These are phyloP conservation scores for Leccinum variicolor DNA, from an alignment of 768 basidiomycete genomes.

Conservation along the genomic window DNA sequence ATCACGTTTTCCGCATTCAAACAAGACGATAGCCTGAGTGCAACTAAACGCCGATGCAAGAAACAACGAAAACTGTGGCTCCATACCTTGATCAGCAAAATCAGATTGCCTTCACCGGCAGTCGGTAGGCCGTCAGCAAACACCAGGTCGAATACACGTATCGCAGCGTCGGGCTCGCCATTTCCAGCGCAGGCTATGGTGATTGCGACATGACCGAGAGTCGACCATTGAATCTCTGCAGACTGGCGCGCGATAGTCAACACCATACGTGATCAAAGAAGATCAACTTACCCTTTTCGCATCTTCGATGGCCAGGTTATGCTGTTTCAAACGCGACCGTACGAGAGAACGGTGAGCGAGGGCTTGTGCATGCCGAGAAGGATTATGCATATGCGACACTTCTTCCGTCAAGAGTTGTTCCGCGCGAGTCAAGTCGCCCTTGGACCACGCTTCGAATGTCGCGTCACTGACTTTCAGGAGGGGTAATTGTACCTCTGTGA, in stretches of 20 bases:
- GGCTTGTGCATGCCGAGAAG: neutral
- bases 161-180: constrained; percentile 2
- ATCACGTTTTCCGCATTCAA: constrained; percentile 5
- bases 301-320: constrained; percentile 2
- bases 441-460: neutral
- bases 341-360: constrained; percentile 3
- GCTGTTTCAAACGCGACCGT: neutral
- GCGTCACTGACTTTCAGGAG: neutral
- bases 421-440: neutral
- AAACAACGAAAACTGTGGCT: fast-evolving
- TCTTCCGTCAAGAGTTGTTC: constrained; percentile 2
- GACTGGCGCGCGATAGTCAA: constrained; percentile 1
- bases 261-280: no score
- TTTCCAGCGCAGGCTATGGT: neutral
- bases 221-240: constrained; percentile 3
- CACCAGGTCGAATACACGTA: constrained; percentile 8
- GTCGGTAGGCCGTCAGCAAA: neutral
- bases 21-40: constrained; percentile 3
- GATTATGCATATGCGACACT: neutral
- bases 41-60: neutral
- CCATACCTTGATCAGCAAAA: constrained; percentile 12
- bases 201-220: constrained; percentile 9
- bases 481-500: neutral
- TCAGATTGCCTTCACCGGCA: constrained; percentile 3
- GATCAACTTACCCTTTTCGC: neutral